These are phyloP conservation scores for Micractinium conductrix DNA, from an alignment of 139 green algal genomes.

Conservation along the genomic window DNA sequence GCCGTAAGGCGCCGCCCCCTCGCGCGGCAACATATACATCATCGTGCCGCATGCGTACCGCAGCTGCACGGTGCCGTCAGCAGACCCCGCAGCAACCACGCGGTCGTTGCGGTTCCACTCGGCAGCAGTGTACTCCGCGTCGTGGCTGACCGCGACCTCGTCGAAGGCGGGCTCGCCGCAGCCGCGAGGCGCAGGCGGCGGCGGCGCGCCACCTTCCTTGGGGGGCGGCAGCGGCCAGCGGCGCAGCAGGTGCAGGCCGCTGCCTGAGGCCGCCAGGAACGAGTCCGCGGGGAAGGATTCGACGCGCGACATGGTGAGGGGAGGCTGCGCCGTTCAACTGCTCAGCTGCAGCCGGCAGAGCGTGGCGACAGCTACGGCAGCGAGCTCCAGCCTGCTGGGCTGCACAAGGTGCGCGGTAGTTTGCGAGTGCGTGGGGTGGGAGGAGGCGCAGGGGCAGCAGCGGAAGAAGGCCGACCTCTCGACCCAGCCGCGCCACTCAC, in stretches of 20 bases:
- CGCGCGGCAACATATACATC: slow-evolving; percentile 38
- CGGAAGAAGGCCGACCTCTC: no score
- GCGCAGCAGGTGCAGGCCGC: slow-evolving; percentile 10
- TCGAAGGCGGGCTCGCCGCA: background rate
- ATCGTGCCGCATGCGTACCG: slow-evolving; percentile 22
- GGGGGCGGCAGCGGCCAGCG: background rate
- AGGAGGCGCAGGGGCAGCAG: no score
- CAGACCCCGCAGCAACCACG: slow-evolving; percentile 38
- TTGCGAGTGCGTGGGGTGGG: no score
- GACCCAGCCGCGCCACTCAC: no score
- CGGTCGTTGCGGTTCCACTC: slow-evolving; percentile 57
- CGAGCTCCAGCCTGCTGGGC: no score
- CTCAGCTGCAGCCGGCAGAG: no score
- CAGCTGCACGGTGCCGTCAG: slow-evolving; percentile 39
- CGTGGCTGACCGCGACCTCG: background rate
- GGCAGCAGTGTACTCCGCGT: background rate
- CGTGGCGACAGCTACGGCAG: background rate
- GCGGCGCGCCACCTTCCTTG: no score
- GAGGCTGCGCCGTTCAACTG: background rate
- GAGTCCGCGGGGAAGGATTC: background rate
- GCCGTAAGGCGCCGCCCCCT: no score
- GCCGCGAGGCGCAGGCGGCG: background rate
- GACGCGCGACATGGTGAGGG: background rate
- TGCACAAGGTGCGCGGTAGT: no score
- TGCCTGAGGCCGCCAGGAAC: background rate